These are phyloP conservation scores for Stylosanthes scabra DNA, from an alignment of 331 rosid species.

Conservation along the genomic window DNA sequence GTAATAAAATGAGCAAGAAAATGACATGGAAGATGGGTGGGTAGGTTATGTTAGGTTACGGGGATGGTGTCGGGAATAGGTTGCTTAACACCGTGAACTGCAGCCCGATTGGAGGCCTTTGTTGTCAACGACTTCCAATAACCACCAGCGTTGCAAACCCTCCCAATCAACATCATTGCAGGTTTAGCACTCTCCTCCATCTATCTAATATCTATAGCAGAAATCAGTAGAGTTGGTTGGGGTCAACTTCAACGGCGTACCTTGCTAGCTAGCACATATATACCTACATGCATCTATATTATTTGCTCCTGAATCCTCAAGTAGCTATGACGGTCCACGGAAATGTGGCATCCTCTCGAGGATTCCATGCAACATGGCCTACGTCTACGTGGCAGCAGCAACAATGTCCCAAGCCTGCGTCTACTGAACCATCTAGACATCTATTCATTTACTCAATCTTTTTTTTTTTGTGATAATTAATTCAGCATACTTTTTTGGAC, in stretches of 20 bases:
- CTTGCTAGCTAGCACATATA: neutral
- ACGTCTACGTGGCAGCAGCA: conserved; percentile 39
- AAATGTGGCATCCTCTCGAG: conserved; percentile 5
- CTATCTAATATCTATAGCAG: neutral
- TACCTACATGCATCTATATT: neutral
- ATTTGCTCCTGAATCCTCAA: neutral
- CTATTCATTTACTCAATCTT: no score
- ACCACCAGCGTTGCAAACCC: conserved; percentile 18
- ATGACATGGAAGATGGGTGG: neutral
- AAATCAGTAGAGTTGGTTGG: neutral
- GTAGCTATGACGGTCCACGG: neutral
- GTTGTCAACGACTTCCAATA: conserved; percentile 26
- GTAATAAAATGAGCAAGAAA: neutral
- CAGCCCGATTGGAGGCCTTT: conserved; percentile 49
- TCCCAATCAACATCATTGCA: conserved; percentile 9
- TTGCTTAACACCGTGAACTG: conserved; percentile 50
- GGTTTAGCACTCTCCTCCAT: conserved; percentile 23
- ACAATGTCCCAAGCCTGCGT: no score
- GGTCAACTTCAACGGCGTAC: neutral
- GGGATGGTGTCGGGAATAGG: conserved; percentile 38
- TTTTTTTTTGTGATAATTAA: neutral
- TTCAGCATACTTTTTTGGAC: no score
- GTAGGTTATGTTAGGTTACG: conserved; percentile 22
- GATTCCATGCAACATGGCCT: conserved; percentile 6
- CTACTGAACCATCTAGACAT: no score